phyloP scores from a whole-genome alignment of 805 yeast genomes.

The Yamadazyma philogaea region DNA sequence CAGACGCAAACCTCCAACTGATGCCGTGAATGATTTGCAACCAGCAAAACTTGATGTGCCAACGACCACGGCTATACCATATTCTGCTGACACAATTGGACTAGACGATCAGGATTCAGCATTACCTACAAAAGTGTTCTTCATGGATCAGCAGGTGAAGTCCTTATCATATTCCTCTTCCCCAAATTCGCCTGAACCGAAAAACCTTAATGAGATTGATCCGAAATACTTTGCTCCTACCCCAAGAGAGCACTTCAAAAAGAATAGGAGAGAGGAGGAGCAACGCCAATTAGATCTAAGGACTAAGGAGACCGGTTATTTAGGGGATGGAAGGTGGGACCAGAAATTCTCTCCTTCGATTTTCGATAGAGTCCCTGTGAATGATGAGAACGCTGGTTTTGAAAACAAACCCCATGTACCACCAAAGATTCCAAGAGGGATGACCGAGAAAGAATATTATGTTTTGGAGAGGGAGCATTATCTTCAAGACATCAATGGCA shows the following conservation, averaged over 20 bases:
- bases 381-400: slow-evolving; percentile 21
- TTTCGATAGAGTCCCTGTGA: slow-evolving; percentile 26
- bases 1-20: slow-evolving; percentile 19
- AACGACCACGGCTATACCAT: slow-evolving; percentile 28
- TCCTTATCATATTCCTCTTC: slow-evolving; percentile 24
- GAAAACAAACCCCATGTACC: slow-evolving; percentile 40
- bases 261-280: slow-evolving; percentile 17
- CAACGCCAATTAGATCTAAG: slow-evolving; percentile 25
- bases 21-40: background rate
- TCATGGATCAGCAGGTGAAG: slow-evolving; percentile 33
- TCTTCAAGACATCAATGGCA: slow-evolving; percentile 37
- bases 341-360: slow-evolving; percentile 33
- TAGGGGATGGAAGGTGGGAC: slow-evolving; percentile 36
- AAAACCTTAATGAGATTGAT: slow-evolving; percentile 28
- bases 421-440: slow-evolving; percentile 42
- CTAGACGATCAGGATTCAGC: slow-evolving; percentile 27
- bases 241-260: slow-evolving; percentile 40
- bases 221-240: slow-evolving; percentile 46
- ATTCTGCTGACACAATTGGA: slow-evolving; percentile 43
- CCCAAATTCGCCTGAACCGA: slow-evolving; percentile 20
- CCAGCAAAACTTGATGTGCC: slow-evolving; percentile 9
- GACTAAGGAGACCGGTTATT: slow-evolving; percentile 36
- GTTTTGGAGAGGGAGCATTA: slow-evolving; percentile 39
- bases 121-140: slow-evolving; percentile 35
- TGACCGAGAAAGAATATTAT: slow-evolving; percentile 41